Evolutionary conservation across 768 basidiomycete species (phyloP), one percentile per base, ranked within the genome.

Genomic region (Lepiota venenata): DNA sequence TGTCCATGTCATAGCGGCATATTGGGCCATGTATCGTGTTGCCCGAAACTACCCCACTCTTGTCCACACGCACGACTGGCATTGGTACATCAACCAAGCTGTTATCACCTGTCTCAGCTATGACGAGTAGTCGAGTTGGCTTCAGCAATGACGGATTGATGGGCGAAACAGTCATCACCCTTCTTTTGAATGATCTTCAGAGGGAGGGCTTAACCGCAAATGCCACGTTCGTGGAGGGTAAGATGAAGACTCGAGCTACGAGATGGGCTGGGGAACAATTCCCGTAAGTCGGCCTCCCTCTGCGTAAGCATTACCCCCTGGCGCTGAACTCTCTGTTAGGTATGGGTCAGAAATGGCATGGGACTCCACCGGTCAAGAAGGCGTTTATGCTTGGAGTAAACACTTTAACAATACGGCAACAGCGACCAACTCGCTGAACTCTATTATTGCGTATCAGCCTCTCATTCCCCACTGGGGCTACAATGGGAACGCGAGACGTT

Each of bases 261-360:
- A 53, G 58, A 6, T 83, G 81, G 81, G 71, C 78, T 6, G 68
- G 69, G 16, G 67, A 79, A 59, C 71, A 75, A 16, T 83, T 72
- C 61, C 80, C 80, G 80, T 82, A 56, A 63, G 79, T 60, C 8
- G 18, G 46, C 7, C 22, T 21, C 9, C n/a, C 29, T 15, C 32
- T 38, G n/a, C 11, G 35, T 37, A 36, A 43, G 36, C 15, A 29
- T 56, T 16, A 41, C 50, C 40, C 29, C 15, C 15, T 45, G 20
- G 21, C 15, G 39, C 15, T 32, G 58, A 32, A 54, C 29, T 12
- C 54, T 15, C 46, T 53, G 27, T 15, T 53, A 81, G 79, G 39
- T 81, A 81, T 56, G 81, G 81, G 5, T 81, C 80, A 3, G 81
- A 83, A 61, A 80, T 81, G 79, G 80, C 80, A 9, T 81, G 80